Evolutionary conservation across 73 alveolate genomes (phyloP).

Genomic region (Paramecium sonneborni): DNA sequence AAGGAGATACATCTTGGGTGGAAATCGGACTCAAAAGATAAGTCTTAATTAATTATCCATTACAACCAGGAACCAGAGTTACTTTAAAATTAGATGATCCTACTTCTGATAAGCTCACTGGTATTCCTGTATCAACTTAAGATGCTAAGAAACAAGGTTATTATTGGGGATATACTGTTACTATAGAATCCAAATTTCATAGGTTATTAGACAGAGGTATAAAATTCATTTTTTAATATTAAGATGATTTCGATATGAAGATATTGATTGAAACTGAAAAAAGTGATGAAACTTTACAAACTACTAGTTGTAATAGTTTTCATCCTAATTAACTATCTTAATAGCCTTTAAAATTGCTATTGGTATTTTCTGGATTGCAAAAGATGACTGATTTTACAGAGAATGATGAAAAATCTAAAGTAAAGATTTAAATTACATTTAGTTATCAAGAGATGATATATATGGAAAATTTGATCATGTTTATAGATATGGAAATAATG

Average conservation of each 20-base stretch:
- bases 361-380: neutral
- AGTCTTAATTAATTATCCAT: slow-evolving; percentile 82
- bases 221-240: neutral
- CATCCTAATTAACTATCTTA: neutral
- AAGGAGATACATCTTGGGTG: slow-evolving; percentile 93
- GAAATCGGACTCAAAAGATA: slow-evolving; percentile 93
- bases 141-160: neutral
- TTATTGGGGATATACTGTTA: slow-evolving; percentile 11
- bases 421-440: neutral
- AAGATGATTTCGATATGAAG: slow-evolving; percentile 16
- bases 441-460: neutral
- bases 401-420: slow-evolving; percentile 32
- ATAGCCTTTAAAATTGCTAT: neutral
- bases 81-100: slow-evolving; percentile 90
- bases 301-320: neutral
- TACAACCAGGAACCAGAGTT: slow-evolving; percentile 94
- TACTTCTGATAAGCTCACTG: neutral
- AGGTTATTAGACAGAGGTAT: slow-evolving; percentile 15
- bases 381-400: slow-evolving; percentile 6
- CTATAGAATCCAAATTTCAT: slow-evolving; percentile 16
- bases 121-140: slow-evolving; percentile 4
- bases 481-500: neutral
- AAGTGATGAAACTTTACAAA: neutral
- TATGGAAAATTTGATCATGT: slow-evolving; percentile 15
- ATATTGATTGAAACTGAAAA: slow-evolving; percentile 18